Conservation (phyloP, 2,329 filamentous ascomycete species). For the Zasmidium citrigriseum region DNA sequence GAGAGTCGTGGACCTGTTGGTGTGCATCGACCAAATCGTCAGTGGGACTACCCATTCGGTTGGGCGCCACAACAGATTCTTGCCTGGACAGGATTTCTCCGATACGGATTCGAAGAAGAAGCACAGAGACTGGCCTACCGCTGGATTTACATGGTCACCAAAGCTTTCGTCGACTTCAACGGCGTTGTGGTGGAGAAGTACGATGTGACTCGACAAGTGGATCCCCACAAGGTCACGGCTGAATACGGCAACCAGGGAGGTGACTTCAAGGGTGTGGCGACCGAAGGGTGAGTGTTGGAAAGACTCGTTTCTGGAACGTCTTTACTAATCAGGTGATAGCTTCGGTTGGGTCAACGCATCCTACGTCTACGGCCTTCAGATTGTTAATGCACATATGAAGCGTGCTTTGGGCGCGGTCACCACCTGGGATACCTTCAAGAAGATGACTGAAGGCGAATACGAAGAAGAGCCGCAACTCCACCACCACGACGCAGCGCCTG, state of each 20-base stretch:
- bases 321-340: constrained; percentile 48
- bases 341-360: constrained; percentile 99
- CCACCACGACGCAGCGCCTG: neutral
- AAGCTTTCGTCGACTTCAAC: constrained; percentile 97
- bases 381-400: constrained; percentile 85
- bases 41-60: constrained; percentile 98
- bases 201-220: constrained; percentile 85
- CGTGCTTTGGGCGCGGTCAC: constrained; percentile 86
- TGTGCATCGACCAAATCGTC: constrained; percentile 83
- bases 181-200: constrained; percentile 99
- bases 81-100: constrained; percentile 88
- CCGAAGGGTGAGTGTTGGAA: constrained; percentile 75
- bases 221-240: constrained; percentile 91
- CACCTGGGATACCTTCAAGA: constrained; percentile 78
- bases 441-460: constrained; percentile 45
- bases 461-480: constrained; percentile 8
- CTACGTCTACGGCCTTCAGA: constrained; percentile 88
- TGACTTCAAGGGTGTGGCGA: constrained; percentile 93
- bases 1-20: constrained; percentile 80
- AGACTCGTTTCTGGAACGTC: neutral
- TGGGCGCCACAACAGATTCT: constrained; percentile 99
- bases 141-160: constrained; percentile 98
- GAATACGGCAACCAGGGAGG: constrained; percentile 97
- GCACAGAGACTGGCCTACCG: constrained; percentile 89
- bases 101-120: constrained; percentile 89